Evolutionary conservation across 2,329 filamentous ascomycete genomes (phyloP).

Genomic region (Botrytis aclada): DNA sequence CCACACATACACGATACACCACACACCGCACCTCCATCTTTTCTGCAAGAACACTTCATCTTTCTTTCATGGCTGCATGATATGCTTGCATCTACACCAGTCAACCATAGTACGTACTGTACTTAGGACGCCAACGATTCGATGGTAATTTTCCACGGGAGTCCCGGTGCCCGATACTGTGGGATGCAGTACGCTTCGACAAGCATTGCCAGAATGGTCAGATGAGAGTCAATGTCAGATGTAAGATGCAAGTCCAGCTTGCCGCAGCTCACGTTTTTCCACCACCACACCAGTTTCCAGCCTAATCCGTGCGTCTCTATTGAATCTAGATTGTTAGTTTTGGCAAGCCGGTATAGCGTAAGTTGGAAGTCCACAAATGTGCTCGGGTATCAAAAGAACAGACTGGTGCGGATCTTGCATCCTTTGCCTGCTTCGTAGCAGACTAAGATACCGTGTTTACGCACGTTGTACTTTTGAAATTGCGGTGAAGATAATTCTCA

Average conservation of each 20-base stretch:
- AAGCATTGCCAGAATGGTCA: neutral
- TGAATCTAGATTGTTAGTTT: neutral
- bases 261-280: neutral
- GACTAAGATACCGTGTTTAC: neutral
- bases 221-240: neutral
- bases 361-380: neutral
- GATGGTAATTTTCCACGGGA: neutral
- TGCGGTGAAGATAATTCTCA: neutral
- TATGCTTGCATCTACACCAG: neutral
- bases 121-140: neutral
- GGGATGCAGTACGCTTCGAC: neutral
- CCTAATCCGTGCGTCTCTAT: neutral
- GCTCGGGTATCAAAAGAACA: neutral
- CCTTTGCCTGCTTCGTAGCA: neutral
- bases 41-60: slow-evolving; percentile 18
- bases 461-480: neutral
- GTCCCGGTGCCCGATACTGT: neutral
- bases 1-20: neutral
- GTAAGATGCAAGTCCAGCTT: slow-evolving; percentile 2
- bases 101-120: neutral
- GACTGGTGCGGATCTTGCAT: neutral
- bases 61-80: slow-evolving; percentile 1
- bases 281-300: neutral
- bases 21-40: slow-evolving; percentile 11
- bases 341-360: neutral